phyloP scores from a whole-genome alignment of 768 basidiomycete species.

The Holtermannia corniformis region DNA sequence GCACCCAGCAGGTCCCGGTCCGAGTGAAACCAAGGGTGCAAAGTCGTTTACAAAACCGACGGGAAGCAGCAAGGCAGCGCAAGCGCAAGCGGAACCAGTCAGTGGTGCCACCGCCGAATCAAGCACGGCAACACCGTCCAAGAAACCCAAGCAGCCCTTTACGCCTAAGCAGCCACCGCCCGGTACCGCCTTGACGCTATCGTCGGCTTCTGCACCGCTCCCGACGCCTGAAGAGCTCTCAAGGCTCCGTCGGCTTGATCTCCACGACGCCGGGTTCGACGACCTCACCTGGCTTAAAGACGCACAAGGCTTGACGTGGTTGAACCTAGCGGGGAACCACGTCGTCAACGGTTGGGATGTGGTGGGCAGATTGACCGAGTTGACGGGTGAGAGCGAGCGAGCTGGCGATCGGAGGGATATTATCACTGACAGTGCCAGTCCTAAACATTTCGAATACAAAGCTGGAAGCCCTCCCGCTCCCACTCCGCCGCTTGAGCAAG shows the following conservation, averaged over 20 bases:
- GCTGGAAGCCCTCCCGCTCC: slow-evolving; percentile 12
- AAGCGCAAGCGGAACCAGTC: too few species aligned
- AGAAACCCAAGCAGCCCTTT: background rate
- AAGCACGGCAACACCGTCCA: too few species aligned
- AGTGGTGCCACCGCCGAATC: too few species aligned
- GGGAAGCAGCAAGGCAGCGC: too few species aligned
- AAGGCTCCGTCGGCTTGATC: background rate
- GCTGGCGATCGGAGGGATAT: background rate
- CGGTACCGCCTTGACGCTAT: background rate
- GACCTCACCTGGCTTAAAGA: background rate
- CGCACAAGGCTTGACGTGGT: slow-evolving; percentile 16
- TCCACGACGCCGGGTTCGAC: background rate
- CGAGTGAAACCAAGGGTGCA: too few species aligned
- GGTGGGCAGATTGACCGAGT: slow-evolving; percentile 20
- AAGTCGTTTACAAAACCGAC: too few species aligned
- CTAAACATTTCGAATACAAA: slow-evolving; percentile 27
- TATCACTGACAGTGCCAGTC: too few species aligned
- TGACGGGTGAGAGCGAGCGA: slow-evolving; percentile 19
- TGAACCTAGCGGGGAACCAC: slow-evolving; percentile 26
- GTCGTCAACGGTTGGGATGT: slow-evolving; percentile 26
- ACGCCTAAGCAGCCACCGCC: background rate
- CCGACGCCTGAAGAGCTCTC: background rate
- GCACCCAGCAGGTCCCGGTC: too few species aligned
- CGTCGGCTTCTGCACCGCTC: background rate
- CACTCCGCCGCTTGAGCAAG: slow-evolving; percentile 9